Evolutionary conservation across 768 basidiomycete species (phyloP).

Genomic region (Xanthoconium purpureum): DNA sequence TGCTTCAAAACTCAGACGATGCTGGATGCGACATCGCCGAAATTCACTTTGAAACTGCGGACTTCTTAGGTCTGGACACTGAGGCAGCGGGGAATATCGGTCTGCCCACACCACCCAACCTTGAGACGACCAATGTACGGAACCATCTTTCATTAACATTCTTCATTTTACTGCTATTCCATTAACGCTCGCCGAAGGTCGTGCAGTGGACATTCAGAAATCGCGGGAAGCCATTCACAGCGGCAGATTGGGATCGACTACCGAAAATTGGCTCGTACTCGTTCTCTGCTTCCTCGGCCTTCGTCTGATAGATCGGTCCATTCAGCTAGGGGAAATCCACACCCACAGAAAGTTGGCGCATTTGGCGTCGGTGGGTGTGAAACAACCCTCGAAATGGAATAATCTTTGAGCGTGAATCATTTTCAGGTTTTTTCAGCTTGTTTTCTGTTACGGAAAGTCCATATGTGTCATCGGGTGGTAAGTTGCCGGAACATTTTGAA

Average conservation of each 20-base stretch:
- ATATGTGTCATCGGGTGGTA: constrained; percentile 72
- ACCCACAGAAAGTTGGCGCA: background rate
- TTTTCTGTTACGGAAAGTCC: constrained; percentile 81
- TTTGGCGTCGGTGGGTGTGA: constrained; percentile 3
- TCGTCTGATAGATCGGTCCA: background rate
- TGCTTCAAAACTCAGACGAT: constrained; percentile 3
- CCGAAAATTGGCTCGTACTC: background rate
- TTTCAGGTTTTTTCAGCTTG: constrained; percentile 65
- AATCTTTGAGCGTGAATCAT: background rate
- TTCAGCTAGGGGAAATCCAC: background rate
- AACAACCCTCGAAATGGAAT: background rate
- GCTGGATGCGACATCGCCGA: background rate
- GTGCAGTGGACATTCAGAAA: constrained; percentile 2
- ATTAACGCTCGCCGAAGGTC: background rate
- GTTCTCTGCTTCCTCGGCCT: background rate
- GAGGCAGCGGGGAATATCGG: background rate
- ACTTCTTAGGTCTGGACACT: background rate
- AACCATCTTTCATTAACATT: too few relatives aligned
- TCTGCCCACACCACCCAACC: background rate
- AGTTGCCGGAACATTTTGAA: background rate
- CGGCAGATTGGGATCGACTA: background rate
- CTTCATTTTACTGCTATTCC: background rate
- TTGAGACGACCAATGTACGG: background rate
- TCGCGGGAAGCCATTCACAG: background rate
- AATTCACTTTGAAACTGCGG: background rate